Evolutionary conservation across 2,329 filamentous ascomycete genomes (phyloP), one percentile per base, ranked within the genome.

Genomic region (Cladorrhinum sp.): DNA sequence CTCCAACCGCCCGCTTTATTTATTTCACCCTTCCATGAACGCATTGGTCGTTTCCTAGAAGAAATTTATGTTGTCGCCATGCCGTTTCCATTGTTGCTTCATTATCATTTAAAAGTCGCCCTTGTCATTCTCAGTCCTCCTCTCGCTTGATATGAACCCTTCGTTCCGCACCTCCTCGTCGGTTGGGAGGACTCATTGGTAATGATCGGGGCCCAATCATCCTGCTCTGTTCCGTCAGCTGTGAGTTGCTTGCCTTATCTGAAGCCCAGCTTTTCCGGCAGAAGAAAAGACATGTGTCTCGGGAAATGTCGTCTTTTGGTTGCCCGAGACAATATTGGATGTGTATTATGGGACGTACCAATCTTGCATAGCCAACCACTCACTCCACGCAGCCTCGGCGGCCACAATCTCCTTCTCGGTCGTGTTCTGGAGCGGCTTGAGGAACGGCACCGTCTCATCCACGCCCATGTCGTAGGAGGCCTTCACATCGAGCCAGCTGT

Each of bases 351-450:
- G n/a, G n/a, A 62, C 63, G 49, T 51, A 65, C 64, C 93, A 98
- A 74, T 97, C 93, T 74, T 96, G 92, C 91, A 97, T 96, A 12
- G 91, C 91, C 29, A 97, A 78, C 93, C 93, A 98, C 69, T 93
- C 88, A 72, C 92, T 96, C 95, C 95, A 99, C 62, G 83, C 87
- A 63, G 84, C 83, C 76, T 98, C 93, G 0, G 93, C 93, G 13
- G 79, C 84, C 64, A 90, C 84, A 63, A 98, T 91, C 77, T 98
- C 95, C 22, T 85, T 84, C 69, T 93, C 86, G 7, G 85, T 84
- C 0, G 90, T 86, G 58, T 87, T 85, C 68, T 90, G 87, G n/a
- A 97, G 77, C 3, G 93, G 92, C 66, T 87, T 87, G 68, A 98
- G 78, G 72, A 96, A 98, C 0, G 95, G 95, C 1, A 96, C 85